phyloP scores from a whole-genome alignment of 2,329 filamentous ascomycete genomes.

The Ceratocystis cubensis region DNA sequence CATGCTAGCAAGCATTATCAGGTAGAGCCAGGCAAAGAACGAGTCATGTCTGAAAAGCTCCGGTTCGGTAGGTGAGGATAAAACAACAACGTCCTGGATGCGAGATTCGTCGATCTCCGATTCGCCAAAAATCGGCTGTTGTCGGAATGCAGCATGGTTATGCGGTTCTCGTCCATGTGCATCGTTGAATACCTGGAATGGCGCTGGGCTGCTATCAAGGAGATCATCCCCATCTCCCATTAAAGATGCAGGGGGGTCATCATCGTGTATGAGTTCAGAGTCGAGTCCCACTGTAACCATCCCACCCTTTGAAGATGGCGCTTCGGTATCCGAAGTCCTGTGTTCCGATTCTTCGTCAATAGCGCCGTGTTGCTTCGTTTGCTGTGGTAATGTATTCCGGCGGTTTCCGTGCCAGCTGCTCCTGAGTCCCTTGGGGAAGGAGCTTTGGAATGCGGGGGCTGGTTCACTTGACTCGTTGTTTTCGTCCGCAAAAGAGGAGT shows the following conservation, averaged over 20 bases:
- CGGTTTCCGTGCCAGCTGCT: constrained; percentile 48
- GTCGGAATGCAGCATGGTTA: constrained; percentile 25
- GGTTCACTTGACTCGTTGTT: constrained; percentile 23
- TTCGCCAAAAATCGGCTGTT: constrained; percentile 32
- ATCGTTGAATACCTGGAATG: constrained; percentile 45
- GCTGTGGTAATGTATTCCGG: not conserved
- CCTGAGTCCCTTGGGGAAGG: constrained; percentile 38
- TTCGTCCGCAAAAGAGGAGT: constrained; percentile 29
- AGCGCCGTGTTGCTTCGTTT: constrained; percentile 24
- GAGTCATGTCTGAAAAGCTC: constrained; percentile 72
- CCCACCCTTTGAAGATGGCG: constrained; percentile 39
- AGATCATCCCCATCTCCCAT: constrained; percentile 42
- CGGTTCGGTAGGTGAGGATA: constrained; percentile 31
- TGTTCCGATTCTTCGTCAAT: constrained; percentile 35
- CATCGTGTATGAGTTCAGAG: constrained; percentile 43
- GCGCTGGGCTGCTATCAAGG: constrained; percentile 41
- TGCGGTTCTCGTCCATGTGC: not conserved
- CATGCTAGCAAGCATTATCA: constrained; percentile 71
- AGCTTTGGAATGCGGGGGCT: constrained; percentile 18
- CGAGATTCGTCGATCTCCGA: constrained; percentile 36
- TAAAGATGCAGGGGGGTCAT: constrained; percentile 50
- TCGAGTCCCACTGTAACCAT: constrained; percentile 85
- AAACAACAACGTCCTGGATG: constrained; percentile 17
- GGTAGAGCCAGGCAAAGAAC: constrained; percentile 83
- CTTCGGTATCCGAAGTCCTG: constrained; percentile 24